phyloP scores from a whole-genome alignment of 495 filamentous ascomycete species.

The Penicillium simplicissimum region DNA sequence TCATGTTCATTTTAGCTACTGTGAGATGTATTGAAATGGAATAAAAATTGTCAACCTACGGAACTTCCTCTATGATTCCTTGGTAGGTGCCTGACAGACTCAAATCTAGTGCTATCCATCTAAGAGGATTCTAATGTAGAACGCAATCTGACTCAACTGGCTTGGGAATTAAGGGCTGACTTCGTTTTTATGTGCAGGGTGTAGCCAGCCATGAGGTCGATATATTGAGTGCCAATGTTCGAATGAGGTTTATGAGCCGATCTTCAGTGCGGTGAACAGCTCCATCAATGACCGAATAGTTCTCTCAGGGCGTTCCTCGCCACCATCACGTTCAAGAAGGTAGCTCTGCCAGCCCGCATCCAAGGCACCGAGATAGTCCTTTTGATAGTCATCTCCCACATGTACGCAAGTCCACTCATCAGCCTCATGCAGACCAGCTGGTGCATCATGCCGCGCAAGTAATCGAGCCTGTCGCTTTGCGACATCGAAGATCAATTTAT shows the following conservation, averaged over 20 bases:
- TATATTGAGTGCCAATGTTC: not conserved
- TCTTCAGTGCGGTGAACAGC: slow-evolving; percentile 21
- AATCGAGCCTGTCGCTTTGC: slow-evolving; percentile 48
- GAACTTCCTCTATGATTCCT: not conserved
- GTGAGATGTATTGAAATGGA: slow-evolving; percentile 4
- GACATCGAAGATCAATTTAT: slow-evolving; percentile 61
- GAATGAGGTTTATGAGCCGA: not conserved
- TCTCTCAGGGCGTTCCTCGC: slow-evolving; percentile 10
- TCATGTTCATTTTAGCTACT: not conserved
- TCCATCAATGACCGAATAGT: slow-evolving; percentile 35
- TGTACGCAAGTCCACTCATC: slow-evolving; percentile 55
- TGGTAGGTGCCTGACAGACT: not conserved
- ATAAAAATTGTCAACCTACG: not conserved
- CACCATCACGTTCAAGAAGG: slow-evolving; percentile 44
- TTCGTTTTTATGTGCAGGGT: not conserved
- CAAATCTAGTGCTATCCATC: not conserved
- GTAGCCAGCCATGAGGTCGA: not conserved
- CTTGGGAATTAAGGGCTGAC: too few relatives aligned
- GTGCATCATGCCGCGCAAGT: slow-evolving; percentile 6
- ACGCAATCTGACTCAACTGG: too few relatives aligned
- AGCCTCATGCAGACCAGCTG: not conserved
- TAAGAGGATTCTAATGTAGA: not conserved
- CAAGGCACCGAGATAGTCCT: slow-evolving; percentile 62
- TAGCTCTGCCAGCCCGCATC: slow-evolving; percentile 65
- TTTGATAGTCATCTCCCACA: slow-evolving; percentile 65